Evolutionary conservation across 1,139 yeast species (phyloP).

Genomic region (Diutina rugosa): DNA sequence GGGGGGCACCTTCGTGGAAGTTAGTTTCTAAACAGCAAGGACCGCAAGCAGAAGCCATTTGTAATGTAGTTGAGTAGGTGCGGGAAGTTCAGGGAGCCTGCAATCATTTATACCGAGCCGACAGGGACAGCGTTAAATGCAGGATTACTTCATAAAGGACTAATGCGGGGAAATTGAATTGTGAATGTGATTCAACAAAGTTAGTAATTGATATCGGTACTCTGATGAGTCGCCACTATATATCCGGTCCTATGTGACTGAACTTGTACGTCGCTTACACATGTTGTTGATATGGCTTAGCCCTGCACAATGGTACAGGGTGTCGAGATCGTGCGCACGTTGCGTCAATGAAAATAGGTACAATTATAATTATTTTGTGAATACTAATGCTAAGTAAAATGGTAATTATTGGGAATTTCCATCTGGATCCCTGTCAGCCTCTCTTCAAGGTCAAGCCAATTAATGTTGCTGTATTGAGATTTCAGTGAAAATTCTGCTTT

Average conservation of each 20-base stretch:
- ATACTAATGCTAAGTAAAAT: background rate
- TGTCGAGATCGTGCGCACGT: background rate
- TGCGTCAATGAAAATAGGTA: background rate
- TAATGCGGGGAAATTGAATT: background rate
- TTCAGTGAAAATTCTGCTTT: conserved; percentile 15
- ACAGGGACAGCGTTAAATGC: background rate
- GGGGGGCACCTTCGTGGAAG: conserved; percentile 37
- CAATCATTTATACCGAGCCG: background rate
- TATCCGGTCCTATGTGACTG: too few species aligned
- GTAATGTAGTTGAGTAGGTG: background rate
- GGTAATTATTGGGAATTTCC: conserved; percentile 11
- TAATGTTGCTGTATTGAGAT: conserved; percentile 26
- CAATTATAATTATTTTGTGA: background rate
- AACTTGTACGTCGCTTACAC: background rate
- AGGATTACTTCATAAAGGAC: background rate
- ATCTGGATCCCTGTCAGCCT: conserved; percentile 39
- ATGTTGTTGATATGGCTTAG: background rate
- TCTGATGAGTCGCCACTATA: too few species aligned
- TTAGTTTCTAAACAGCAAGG: conserved; percentile 9
- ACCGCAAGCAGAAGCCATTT: conserved; percentile 50
- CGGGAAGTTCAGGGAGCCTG: background rate
- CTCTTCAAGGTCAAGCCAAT: conserved; percentile 55
- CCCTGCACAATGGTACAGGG: background rate
- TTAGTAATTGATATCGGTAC: too few species aligned
- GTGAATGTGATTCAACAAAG: background rate